A percentile compares a stretch with the other conserved stretches of the same genome.
phyloP scores from a whole-genome alignment of 192 early-diverging fungal genomes.

The Podochytrium sp. region DNA sequence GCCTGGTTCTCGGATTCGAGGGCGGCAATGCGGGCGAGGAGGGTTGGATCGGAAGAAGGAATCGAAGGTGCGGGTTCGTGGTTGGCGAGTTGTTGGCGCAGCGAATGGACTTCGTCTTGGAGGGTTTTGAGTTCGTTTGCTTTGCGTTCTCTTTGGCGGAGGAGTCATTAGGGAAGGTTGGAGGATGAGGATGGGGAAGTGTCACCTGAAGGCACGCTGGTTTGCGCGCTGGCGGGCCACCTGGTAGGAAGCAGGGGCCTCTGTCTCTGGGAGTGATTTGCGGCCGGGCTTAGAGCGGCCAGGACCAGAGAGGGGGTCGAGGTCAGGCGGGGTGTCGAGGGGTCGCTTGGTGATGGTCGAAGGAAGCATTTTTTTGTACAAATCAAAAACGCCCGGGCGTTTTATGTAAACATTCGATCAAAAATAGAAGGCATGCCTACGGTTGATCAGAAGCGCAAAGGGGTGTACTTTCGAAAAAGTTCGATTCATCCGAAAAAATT shows the following conservation, averaged over 20 bases:
- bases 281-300: slow-evolving; percentile 27
- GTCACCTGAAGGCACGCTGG: slow-evolving; percentile 41
- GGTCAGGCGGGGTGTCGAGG: no score
- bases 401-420: no score
- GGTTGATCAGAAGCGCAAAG: no score
- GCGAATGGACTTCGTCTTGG: not conserved
- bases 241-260: slow-evolving; percentile 49
- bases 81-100: not conserved
- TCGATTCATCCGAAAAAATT: no score
- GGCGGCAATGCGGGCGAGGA: not conserved
- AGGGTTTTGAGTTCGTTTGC: not conserved
- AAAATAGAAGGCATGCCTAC: no score
- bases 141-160: not conserved
- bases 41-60: not conserved
- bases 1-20: not conserved
- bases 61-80: not conserved
- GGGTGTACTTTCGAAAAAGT: no score
- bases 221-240: slow-evolving; percentile 53
- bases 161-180: not conserved
- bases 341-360: no score
- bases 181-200: not conserved
- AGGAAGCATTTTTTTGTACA: no score
- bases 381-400: no score
- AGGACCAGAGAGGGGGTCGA: not conserved
- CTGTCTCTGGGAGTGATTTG: slow-evolving; percentile 33